Base-by-base conservation (phyloP, 768 basidiomycete genomes). In the Mycena chlorophos region DNA sequence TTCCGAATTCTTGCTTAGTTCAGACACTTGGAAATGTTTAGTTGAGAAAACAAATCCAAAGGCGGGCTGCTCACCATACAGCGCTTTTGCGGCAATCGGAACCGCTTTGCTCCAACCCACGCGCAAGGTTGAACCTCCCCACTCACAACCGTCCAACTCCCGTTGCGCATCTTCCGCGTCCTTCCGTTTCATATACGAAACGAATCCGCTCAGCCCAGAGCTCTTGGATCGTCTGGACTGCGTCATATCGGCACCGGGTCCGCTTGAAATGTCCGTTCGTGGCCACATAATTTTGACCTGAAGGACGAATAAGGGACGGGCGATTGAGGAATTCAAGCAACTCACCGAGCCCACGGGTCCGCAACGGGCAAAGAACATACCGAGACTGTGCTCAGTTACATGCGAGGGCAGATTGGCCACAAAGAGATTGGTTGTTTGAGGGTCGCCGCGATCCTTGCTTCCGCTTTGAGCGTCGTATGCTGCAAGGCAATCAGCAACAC, bases 221-320 rank as follows among this genome's bases (percentile, higher is more conserved):
- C 80, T 87, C 71, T 90, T 89, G 47, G 74, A 78, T 46, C 86
- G 79, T 39, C 94, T 80, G 16, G 85, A 80, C 6, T 81, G 71
- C 22, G 87, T 88, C 81, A 92, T 89, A 42, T 91, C 87, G 22
- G 84, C 81, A 2, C 87, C 91, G 46, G 88, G 86, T 27, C 88
- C 87, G 5, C 71, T 60, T 2, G 80, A 77, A 17, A 73, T 79
- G 66, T 95, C 93, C 12, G 85, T 82, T 37, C 96, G 86, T n/a
- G 95, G 96, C 94, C 94, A 98, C 95, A 98, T 98, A 61, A 98
- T 86, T 77, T 96, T 94, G 40, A 94, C 91, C 91, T 94, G 52
- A 56, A 23, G 13, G 30, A 39, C 25, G n/a, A n/a, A 57, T 26
- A 52, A 10, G 3, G 25, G 55, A 4, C 20, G 5, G 5, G 2